A percentile compares a stretch with the other conserved stretches of the same genome.
Evolutionary conservation across 2,329 filamentous ascomycete genomes (phyloP).

Genomic region (Cladosporium sp.): DNA sequence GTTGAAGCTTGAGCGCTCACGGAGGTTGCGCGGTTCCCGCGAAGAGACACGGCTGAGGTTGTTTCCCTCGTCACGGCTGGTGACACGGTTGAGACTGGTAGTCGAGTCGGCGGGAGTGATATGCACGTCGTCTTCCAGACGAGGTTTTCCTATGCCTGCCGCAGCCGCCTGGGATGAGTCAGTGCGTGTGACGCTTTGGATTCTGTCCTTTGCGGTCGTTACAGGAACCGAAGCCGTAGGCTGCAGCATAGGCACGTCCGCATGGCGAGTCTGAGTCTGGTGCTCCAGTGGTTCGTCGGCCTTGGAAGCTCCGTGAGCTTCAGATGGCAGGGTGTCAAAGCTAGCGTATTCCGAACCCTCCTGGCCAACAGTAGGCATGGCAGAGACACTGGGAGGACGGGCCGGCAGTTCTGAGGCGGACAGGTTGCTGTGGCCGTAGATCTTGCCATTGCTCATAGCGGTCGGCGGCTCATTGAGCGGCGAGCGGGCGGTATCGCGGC

Average conservation of each 20-base stretch:
- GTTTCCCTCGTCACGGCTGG: constrained; percentile 20
- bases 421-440: constrained; percentile 29
- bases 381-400: constrained; percentile 68
- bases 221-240: constrained; percentile 81
- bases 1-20: constrained; percentile 57
- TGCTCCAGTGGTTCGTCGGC: constrained; percentile 21
- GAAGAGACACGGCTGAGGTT: constrained; percentile 23
- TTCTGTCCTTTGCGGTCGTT: constrained; percentile 75
- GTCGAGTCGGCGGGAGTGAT: constrained; percentile 21
- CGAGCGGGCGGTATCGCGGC: constrained; percentile 72
- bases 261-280: constrained; percentile 56
- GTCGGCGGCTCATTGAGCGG: constrained; percentile 70
- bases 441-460: constrained; percentile 32
- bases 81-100: constrained; percentile 22
- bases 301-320: constrained; percentile 29
- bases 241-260: constrained; percentile 80
- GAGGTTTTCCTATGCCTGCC: constrained; percentile 69
- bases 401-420: constrained; percentile 41
- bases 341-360: constrained; percentile 86
- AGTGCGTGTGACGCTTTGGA: constrained; percentile 80
- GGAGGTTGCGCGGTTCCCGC: constrained; percentile 50
- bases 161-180: constrained; percentile 82
- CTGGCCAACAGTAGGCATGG: constrained; percentile 76
- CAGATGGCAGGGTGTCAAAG: constrained; percentile 40
- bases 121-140: constrained; percentile 48